These are phyloP conservation scores for Venustampulla echinocandica DNA, from an alignment of 495 filamentous ascomycete genomes.

Conservation along the genomic window DNA sequence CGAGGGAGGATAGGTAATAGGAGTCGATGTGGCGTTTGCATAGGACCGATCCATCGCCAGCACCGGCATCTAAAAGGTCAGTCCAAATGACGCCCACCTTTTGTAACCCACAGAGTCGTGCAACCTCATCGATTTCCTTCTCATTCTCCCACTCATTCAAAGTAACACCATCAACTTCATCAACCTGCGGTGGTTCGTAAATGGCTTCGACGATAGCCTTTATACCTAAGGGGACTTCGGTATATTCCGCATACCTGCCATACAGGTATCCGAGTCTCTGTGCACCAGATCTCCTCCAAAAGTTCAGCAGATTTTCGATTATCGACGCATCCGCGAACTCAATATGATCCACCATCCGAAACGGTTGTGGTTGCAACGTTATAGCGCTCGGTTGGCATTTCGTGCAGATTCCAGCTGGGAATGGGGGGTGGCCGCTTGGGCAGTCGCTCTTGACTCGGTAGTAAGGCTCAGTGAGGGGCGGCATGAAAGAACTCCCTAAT, in stretches of 20 bases:
- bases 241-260: conserved; percentile 84
- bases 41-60: conserved; percentile 70
- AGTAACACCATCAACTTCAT: conserved; percentile 86
- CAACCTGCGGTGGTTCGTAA: conserved; percentile 88
- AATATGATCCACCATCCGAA: conserved; percentile 98
- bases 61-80: conserved; percentile 77
- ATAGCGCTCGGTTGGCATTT: conserved; percentile 98
- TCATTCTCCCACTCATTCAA: conserved; percentile 85
- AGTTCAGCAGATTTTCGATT: conserved; percentile 80
- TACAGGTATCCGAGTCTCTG: conserved; percentile 90
- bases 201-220: conserved; percentile 98
- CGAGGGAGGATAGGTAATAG: conserved; percentile 80
- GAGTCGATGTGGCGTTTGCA: conserved; percentile 97
- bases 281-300: conserved; percentile 71
- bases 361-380: conserved; percentile 85
- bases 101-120: conserved; percentile 74
- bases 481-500: conserved; percentile 85
- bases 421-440: conserved; percentile 83
- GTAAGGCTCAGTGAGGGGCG: conserved; percentile 87
- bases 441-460: conserved; percentile 84
- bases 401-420: conserved; percentile 97
- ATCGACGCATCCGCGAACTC: conserved; percentile 79
- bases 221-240: conserved; percentile 83
- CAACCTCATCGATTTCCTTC: conserved; percentile 70
- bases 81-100: conserved; percentile 95